Conservation (phyloP, 2,329 filamentous ascomycete species). For the Aspergillus fumigatiaffinis region DNA sequence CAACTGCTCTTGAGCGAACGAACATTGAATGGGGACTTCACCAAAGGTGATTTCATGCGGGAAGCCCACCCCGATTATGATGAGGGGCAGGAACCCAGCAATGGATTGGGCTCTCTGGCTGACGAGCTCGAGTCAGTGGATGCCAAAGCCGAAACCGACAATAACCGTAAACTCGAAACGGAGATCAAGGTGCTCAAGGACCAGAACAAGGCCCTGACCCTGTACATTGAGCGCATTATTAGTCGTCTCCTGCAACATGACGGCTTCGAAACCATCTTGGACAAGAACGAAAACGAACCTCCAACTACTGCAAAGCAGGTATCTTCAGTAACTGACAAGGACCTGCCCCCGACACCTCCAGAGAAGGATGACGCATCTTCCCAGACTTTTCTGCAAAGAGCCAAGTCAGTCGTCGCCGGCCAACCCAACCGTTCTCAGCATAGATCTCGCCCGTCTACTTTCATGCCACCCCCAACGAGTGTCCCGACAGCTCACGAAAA, state of each 20-base stretch:
- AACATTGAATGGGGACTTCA: conserved; percentile 91
- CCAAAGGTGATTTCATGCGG: conserved; percentile 74
- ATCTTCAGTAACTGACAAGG: conserved; percentile 59
- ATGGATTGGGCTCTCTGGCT: conserved; percentile 60
- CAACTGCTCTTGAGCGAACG: conserved; percentile 91
- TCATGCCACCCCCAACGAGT: conserved; percentile 35
- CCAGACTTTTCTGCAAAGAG: conserved; percentile 53
- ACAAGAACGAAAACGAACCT: conserved; percentile 62
- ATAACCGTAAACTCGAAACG: conserved; percentile 64
- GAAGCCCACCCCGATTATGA: conserved; percentile 35
- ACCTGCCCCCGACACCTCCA: conserved; percentile 71
- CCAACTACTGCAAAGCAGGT: conserved; percentile 27
- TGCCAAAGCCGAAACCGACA: conserved; percentile 59
- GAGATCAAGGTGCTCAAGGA: conserved; percentile 80
- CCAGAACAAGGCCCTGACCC: conserved; percentile 92
- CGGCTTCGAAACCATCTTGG: conserved; percentile 89
- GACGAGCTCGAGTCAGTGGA: conserved; percentile 78
- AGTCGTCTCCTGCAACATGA: conserved; percentile 90
- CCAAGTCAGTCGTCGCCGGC: conserved; percentile 56
- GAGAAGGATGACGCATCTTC: conserved; percentile 47
- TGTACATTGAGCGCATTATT: conserved; percentile 99
- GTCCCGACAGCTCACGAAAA: conserved; percentile 41
- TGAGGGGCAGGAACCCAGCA: conserved; percentile 44
- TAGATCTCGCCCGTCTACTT: conserved; percentile 46
- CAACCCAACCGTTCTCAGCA: conserved; percentile 34